Base-by-base conservation (phyloP, 768 basidiomycete species). In the Gloeophyllum trabeum region DNA sequence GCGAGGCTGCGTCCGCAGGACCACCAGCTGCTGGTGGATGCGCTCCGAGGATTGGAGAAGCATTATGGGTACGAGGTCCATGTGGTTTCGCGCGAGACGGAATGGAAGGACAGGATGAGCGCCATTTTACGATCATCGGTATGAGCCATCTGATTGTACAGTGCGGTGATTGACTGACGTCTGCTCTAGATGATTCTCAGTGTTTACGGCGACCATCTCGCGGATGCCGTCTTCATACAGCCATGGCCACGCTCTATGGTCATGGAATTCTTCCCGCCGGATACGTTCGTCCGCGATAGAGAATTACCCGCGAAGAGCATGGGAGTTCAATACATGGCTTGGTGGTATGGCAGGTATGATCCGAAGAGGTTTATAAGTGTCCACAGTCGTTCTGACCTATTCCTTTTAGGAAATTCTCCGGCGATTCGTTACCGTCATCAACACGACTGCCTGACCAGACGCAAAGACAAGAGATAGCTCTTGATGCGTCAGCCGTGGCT, bases 211-310 rank as follows among this genome's bases (percentile, higher is more conserved):
- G 53, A 63, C 40, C 72, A 79, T 47, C 68, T 88, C 22, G 65
- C 82, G 48, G 84, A 89, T 54, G 59, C 74, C 42, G 58, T 82
- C 13, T 88, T 79, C 62, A 77, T 89, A 73, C 73, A 71, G 44
- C 72, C 71, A 4, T 71, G 75, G 20, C 51, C 66, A 13, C 64
- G 70, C 20, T 67, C 82, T 18, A 76, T 79, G 3, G 64, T 89
- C 25, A 74, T 89, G 63, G 88, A 92, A 60, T 67, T 90, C 51
- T 88, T 84, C 61, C 81, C 77, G 16, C 62, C 69, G 2, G 72
- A 71, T n/a, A 69, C 69, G 16, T 88, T 83, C 57, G 65, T 69
- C 20, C 71, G 69, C 38, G 81, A 86, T 50, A 69, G 71, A 44
- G 74, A 80, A 51, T 59, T 75, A 39, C 69, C 79, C 16, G 65